A percentile compares a stretch with the other conserved stretches of the same genome.
Evolutionary conservation across 768 basidiomycete species (phyloP).

Genomic region (Tylopilus plumbeoviolaceoides): DNA sequence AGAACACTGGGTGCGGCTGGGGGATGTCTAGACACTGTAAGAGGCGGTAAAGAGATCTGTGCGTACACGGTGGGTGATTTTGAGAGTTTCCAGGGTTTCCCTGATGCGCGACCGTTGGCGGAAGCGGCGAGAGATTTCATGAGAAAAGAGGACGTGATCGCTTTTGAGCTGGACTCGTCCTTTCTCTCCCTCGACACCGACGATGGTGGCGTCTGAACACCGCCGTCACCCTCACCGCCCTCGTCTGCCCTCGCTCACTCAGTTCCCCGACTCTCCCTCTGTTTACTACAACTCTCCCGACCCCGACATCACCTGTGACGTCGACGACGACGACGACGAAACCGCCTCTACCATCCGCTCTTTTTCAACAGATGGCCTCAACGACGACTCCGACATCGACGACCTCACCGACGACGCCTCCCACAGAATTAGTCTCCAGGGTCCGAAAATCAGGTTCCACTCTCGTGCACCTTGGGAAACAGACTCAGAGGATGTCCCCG

Average conservation of each 20-base stretch:
- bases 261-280: constrained; percentile 65
- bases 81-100: constrained; percentile 61
- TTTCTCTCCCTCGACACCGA: constrained; percentile 1
- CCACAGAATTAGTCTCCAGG: constrained; percentile 64
- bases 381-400: constrained; percentile 33
- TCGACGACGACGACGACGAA: constrained; percentile 61
- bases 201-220: constrained; percentile 39
- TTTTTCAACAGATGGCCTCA: constrained; percentile 28
- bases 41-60: background rate
- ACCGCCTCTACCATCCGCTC: constrained; percentile 24
- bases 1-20: constrained; percentile 66
- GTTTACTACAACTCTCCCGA: constrained; percentile 62
- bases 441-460: constrained; percentile 82
- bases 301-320: constrained; percentile 37
- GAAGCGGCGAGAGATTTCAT: constrained; percentile 47
- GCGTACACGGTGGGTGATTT: constrained; percentile 52
- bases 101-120: constrained; percentile 61
- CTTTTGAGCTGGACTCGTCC: constrained; percentile 2
- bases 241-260: constrained; percentile 52
- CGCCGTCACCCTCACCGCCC: constrained; percentile 28
- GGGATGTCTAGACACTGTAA: constrained; percentile 1
- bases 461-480: constrained; percentile 81
- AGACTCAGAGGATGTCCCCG: constrained; percentile 41
- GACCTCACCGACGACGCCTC: constrained; percentile 43
- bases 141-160: constrained; percentile 21